Evolutionary conservation across 1,284 basidiomycete species (phyloP).

Genomic region (Boletus mariae): DNA sequence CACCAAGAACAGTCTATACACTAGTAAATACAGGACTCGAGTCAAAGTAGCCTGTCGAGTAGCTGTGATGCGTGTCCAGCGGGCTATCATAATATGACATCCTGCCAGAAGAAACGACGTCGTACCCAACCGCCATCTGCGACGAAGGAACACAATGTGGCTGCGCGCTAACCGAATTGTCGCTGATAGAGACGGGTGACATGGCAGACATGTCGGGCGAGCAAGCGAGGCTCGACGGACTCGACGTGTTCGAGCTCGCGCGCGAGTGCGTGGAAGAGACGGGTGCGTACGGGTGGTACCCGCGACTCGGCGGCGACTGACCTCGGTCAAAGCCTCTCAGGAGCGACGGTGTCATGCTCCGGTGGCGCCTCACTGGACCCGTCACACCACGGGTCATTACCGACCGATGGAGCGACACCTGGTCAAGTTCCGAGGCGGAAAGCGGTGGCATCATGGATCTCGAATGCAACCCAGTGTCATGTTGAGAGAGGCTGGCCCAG

Average conservation of each 20-base stretch:
- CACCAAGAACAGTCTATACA: constrained; percentile 16
- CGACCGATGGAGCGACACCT: constrained; percentile 22
- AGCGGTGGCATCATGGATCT: constrained; percentile 43
- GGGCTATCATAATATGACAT: constrained; percentile 30
- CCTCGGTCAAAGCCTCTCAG: constrained; percentile 36
- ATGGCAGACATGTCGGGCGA: constrained; percentile 29
- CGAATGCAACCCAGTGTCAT: constrained; percentile 34
- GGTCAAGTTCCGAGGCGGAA: constrained; percentile 62
- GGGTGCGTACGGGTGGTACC: constrained; percentile 29
- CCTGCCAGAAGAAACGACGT: constrained; percentile 21
- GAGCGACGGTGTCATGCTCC: constrained; percentile 70
- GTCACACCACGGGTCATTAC: constrained; percentile 28
- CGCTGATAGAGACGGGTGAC: constrained; percentile 21
- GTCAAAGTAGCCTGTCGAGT: constrained; percentile 24
- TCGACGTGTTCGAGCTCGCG: constrained; percentile 29
- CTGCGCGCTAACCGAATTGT: constrained; percentile 11
- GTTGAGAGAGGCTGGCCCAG: constrained; percentile 28
- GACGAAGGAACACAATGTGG: constrained; percentile 25
- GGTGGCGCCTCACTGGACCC: constrained; percentile 64
- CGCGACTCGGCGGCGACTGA: constrained; percentile 27
- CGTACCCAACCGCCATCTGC: constrained; percentile 25
- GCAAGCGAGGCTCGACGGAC: constrained; percentile 28
- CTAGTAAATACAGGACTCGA: constrained; percentile 25
- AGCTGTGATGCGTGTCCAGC: constrained; percentile 25
- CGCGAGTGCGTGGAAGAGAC: constrained; percentile 25